Evolutionary conservation across 2,329 filamentous ascomycete genomes (phyloP), one percentile per base, ranked within the genome.

Genomic region (Hymenoscyphus salicellus): DNA sequence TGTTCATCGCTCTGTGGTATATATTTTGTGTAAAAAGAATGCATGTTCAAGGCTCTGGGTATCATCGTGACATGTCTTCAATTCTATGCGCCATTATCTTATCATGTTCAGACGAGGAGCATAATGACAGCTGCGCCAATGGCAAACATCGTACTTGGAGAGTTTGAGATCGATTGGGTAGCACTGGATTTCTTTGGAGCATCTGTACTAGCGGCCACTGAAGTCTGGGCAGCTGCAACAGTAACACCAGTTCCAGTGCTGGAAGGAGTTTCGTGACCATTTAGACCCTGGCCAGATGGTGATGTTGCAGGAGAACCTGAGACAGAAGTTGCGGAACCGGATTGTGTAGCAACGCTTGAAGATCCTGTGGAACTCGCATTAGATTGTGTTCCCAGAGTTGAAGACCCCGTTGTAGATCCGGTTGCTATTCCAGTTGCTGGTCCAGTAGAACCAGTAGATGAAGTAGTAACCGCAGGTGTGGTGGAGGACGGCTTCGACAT

Each of bases 261-360:
- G 38, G 64, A 56, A 36, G 75, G 67, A 16, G 78, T 77, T 63
- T 78, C 75, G 61, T 79, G 76, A 33, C 78, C 78, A 63, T 75
- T 74, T 23, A 79, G 69, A 2, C 78, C 79, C 7, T 73, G 71
- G 30, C 20, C 16, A 32, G 23, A 32, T n/a, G 26, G 43, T 28
- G 60, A 6, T 3, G 72, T 69, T 57, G 49, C 46, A 57, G 60
- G 46, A 32, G 57, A 20, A 14, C 33, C 58, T 46, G 61, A 55
- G 33, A 46, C 26, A 62, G 62, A 52, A 20, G 49, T 49, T 26
- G 38, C 33, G 23, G 41, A 46, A 38, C 60, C 55, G 8, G 71
- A 63, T 3, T 71, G 67, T 11, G 69, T 58, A 16, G 63, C 58
- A 8, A 63, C 32, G 3, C 74, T 67, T 63, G 77, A 78, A 55